phyloP scores from a whole-genome alignment of 805 yeast species.

The Saccharomyces kudriavzevii region DNA sequence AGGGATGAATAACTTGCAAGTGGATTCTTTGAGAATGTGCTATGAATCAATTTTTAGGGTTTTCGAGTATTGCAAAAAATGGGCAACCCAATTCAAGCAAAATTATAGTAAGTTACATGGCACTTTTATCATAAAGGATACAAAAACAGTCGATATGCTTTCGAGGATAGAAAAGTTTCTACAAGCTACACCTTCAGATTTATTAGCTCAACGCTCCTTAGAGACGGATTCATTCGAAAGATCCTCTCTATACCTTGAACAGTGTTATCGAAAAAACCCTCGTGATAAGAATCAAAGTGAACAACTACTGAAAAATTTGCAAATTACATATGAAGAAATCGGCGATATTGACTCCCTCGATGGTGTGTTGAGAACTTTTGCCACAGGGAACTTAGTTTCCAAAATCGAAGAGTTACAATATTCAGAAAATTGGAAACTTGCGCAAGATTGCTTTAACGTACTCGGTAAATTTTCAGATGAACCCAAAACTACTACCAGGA shows the following conservation, averaged over 20 bases:
- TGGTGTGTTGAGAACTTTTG: constrained; percentile 70
- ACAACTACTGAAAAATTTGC: constrained; percentile 41
- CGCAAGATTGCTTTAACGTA: constrained; percentile 75
- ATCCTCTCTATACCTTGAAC: constrained; percentile 78
- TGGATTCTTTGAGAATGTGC: constrained; percentile 55
- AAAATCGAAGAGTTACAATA: constrained; percentile 75
- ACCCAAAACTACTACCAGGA: constrained; percentile 39
- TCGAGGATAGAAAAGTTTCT: constrained; percentile 41
- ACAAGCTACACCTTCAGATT: constrained; percentile 49
- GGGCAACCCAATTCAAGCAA: constrained; percentile 44
- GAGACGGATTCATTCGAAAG: constrained; percentile 83
- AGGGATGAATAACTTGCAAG: constrained; percentile 41
- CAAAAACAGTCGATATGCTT: constrained; percentile 19
- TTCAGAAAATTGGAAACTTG: constrained; percentile 78
- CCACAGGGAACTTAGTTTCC: constrained; percentile 62
- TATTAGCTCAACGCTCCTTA: constrained; percentile 70
- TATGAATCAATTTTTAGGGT: constrained; percentile 70
- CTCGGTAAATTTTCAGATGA: constrained; percentile 38
- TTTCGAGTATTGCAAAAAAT: constrained; percentile 74
- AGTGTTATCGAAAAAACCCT: constrained; percentile 44
- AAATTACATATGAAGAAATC: constrained; percentile 73
- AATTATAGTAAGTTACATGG: constrained; percentile 24
- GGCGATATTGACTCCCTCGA: constrained; percentile 86
- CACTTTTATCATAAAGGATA: constrained; percentile 22
- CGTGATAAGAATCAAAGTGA: constrained; percentile 29